Percentiles rank a stretch among this genome's conserved stretches.
These are phyloP conservation scores for Aquilaria sinensis DNA, from an alignment of 345 rosid species.

Conservation along the genomic window DNA sequence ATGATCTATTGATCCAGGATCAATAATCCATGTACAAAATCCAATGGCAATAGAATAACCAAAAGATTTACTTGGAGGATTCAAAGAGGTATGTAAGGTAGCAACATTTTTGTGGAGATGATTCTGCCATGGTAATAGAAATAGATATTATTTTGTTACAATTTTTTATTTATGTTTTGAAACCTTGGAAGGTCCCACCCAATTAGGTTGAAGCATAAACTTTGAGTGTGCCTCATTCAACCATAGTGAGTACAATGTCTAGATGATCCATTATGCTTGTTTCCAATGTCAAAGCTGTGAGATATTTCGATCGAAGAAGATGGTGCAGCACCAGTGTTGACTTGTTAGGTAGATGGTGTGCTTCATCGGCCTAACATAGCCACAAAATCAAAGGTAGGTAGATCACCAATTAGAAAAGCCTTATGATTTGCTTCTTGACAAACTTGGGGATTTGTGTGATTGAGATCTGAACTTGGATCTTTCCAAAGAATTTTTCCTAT, in stretches of 20 bases:
- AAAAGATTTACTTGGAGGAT: not conserved
- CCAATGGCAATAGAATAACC: not conserved
- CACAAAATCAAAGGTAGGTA: not conserved
- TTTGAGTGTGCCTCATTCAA: not conserved
- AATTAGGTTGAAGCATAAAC: not conserved
- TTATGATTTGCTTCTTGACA: not conserved
- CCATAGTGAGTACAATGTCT: not conserved
- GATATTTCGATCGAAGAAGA: too few species aligned
- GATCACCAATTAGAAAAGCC: not conserved
- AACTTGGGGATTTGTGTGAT: not conserved
- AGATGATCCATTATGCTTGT: not conserved
- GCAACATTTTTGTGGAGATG: not conserved
- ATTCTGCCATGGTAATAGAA: not conserved
- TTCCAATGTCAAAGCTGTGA: too few species aligned
- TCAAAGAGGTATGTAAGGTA: too few species aligned
- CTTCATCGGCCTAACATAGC: not conserved
- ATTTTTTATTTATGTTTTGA: not conserved
- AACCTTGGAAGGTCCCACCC: not conserved
- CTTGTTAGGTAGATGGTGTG: too few species aligned
- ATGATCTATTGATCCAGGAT: constrained; percentile 8
- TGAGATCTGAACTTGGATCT: not conserved
- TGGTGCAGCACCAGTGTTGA: too few species aligned
- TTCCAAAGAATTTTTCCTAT: not conserved
- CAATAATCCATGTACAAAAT: not conserved
- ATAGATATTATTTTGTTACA: not conserved